These are phyloP conservation scores for Clavispora asparagi DNA, from an alignment of 805 yeast species.

Conservation along the genomic window DNA sequence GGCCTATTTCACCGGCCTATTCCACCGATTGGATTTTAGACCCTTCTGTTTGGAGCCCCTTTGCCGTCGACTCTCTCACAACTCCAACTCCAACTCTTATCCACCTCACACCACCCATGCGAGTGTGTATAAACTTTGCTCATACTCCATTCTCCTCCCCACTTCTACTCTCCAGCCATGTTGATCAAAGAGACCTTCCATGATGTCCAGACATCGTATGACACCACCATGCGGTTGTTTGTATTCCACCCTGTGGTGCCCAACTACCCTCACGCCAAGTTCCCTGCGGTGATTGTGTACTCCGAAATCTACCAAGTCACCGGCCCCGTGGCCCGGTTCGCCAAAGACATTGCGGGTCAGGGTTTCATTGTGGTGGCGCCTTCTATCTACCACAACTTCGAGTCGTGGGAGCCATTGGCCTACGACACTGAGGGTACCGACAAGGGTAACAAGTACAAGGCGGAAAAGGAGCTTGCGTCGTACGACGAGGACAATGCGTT, in stretches of 20 bases:
- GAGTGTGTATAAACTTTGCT: background rate
- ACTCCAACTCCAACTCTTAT: no score
- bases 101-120: background rate
- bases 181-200: conserved; percentile 59
- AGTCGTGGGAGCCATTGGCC: conserved; percentile 54
- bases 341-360: conserved; percentile 71
- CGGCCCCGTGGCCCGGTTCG: conserved; percentile 77
- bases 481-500: conserved; percentile 71
- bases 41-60: no score
- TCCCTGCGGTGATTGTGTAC: conserved; percentile 76
- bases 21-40: no score
- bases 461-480: conserved; percentile 60
- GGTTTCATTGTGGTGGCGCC: conserved; percentile 81
- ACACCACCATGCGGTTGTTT: conserved; percentile 62
- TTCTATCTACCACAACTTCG: conserved; percentile 73
- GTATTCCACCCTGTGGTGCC: conserved; percentile 64
- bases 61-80: no score
- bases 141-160: background rate
- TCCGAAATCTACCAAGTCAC: conserved; percentile 80
- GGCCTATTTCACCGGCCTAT: no score
- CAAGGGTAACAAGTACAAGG: conserved; percentile 62
- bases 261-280: conserved; percentile 71
- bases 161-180: conserved; percentile 38
- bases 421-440: conserved; percentile 76
- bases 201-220: conserved; percentile 62